These are phyloP conservation scores for Rauvolfia tetraphylla DNA, from an alignment of 257 asterid species.

Conservation along the genomic window DNA sequence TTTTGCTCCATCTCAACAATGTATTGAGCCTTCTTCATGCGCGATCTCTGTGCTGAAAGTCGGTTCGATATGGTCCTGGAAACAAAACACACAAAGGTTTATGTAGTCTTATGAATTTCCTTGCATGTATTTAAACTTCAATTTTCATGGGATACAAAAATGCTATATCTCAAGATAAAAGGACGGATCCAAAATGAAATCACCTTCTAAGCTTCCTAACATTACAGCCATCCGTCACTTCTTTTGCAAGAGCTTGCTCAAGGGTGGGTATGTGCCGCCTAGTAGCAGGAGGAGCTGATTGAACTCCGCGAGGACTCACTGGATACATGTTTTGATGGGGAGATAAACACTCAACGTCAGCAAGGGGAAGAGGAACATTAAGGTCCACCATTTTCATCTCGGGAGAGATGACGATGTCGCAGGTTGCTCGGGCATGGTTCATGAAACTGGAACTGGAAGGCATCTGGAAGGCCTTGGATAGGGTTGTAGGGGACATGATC, in stretches of 20 bases:
- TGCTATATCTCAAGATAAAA: background rate
- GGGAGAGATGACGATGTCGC: background rate
- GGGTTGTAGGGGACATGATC: background rate
- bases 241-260: conserved; percentile 14
- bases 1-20: conserved; percentile 32
- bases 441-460: background rate
- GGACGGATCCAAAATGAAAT: no score
- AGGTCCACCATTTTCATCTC: background rate
- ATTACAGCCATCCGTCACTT: conserved; percentile 23
- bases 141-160: background rate
- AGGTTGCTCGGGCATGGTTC: background rate
- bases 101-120: no score
- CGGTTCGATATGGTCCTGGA: conserved; percentile 53
- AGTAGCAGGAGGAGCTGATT: background rate
- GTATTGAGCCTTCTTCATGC: conserved; percentile 27
- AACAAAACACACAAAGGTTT: background rate
- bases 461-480: background rate
- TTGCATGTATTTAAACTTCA: background rate
- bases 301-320: background rate
- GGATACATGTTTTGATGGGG: background rate
- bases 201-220: conserved; percentile 46
- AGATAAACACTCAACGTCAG: background rate
- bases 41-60: conserved; percentile 51
- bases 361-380: background rate
- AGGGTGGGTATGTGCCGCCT: background rate